Percentiles rank a stretch among this genome's conserved stretches.
Evolutionary conservation across 805 yeast species (phyloP).

Genomic region (Myxozyma udenii): DNA sequence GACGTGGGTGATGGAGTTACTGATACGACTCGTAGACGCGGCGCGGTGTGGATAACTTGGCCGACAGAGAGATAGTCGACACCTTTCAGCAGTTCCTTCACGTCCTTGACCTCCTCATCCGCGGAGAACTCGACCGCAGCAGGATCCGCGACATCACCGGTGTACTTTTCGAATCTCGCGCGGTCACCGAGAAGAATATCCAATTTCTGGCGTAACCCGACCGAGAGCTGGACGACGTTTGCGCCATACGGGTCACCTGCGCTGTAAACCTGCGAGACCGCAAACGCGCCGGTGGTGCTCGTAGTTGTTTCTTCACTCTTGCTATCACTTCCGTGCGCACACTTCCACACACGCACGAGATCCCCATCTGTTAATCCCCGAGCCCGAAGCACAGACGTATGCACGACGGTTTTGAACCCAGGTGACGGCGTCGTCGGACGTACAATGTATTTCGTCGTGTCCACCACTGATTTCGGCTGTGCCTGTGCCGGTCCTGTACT

Average conservation of each 20-base stretch:
- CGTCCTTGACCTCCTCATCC: conserved; percentile 18
- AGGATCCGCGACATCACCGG: conserved; percentile 49
- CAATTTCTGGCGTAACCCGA: conserved; percentile 42
- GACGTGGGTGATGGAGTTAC: conserved; percentile 10
- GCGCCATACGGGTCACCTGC: conserved; percentile 8
- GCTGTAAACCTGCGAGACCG: conserved; percentile 10
- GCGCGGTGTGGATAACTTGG: conserved; percentile 58
- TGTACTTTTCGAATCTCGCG: conserved; percentile 46
- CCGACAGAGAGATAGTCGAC: conserved; percentile 37
- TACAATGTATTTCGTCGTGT: conserved; percentile 20
- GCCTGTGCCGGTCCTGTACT: too few relatives aligned
- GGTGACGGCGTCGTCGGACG: conserved; percentile 21
- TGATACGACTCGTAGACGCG: conserved; percentile 25
- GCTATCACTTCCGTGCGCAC: neutral
- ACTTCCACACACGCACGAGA: conserved; percentile 17
- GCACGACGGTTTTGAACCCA: conserved; percentile 7
- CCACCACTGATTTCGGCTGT: too few relatives aligned
- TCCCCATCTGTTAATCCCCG: conserved; percentile 15
- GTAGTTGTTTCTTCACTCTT: conserved; percentile 1
- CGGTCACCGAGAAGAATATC: conserved; percentile 52
- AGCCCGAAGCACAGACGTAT: conserved; percentile 12
- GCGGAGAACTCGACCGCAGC: conserved; percentile 34
- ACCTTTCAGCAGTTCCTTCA: conserved; percentile 42
- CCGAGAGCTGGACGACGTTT: conserved; percentile 32
- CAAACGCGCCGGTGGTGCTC: conserved; percentile 8